phyloP scores from a whole-genome alignment of 306 rosid genomes.

The Quercus gilva region DNA sequence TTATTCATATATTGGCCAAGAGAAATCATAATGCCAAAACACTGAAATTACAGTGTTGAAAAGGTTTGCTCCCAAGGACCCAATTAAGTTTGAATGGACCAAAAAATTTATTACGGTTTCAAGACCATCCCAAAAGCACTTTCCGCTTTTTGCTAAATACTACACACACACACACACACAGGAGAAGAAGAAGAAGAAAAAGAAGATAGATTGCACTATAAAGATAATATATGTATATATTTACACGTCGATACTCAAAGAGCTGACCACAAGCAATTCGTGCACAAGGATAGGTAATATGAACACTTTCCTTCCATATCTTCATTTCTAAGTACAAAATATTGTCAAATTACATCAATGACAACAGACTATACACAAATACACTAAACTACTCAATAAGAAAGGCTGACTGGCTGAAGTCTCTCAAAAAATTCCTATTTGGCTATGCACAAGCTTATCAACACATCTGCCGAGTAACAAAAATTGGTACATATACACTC shows the following conservation, averaged over 20 bases:
- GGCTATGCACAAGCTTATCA: conserved; percentile 54
- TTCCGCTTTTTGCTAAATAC: not conserved
- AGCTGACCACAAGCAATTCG: not conserved
- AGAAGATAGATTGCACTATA: not conserved
- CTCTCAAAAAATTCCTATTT: conserved; percentile 36
- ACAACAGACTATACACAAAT: conserved; percentile 44
- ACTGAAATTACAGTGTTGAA: not conserved
- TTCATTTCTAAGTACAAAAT: conserved; percentile 22
- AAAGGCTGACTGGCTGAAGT: conserved; percentile 13
- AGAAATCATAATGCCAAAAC: not conserved
- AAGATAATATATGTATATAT: not conserved
- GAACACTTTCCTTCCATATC: conserved; percentile 40
- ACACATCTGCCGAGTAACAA: conserved; percentile 38
- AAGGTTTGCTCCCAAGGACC: too few relatives aligned
- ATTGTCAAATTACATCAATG: conserved; percentile 26
- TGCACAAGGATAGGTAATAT: conserved; percentile 21
- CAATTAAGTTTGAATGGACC: too few relatives aligned
- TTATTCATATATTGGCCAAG: not conserved
- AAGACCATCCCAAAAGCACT: not conserved
- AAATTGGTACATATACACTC: conserved; percentile 48
- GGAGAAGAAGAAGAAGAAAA: not conserved
- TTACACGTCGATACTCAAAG: not conserved
- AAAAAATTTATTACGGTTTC: too few relatives aligned
- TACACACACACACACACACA: too few relatives aligned
- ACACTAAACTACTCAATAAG: conserved; percentile 40